These are phyloP conservation scores for Hanseniaspora meyeri DNA, from an alignment of 805 yeast genomes.

Conservation along the genomic window DNA sequence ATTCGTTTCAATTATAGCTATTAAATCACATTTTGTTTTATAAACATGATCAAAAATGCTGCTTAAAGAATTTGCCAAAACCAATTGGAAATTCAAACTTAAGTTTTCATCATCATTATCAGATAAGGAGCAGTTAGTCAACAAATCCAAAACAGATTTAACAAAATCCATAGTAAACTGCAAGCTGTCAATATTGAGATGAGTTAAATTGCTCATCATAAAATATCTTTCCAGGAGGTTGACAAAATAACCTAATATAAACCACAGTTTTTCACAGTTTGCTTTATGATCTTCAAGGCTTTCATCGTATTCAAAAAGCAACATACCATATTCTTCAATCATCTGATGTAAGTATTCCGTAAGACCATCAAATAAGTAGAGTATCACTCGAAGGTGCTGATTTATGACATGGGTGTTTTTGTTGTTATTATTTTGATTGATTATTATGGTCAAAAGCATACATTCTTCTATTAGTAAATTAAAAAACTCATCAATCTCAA, in stretches of 20 bases:
- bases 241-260: background rate
- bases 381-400: constrained; percentile 2
- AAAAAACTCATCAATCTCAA: background rate
- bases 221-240: background rate
- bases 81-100: background rate
- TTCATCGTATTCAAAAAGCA: background rate
- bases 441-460: background rate
- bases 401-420: background rate
- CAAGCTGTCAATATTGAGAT: background rate
- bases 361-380: constrained; percentile 5
- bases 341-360: constrained; percentile 4
- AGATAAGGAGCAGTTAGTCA: background rate
- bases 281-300: background rate
- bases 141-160: background rate
- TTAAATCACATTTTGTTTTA: background rate
- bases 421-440: background rate
- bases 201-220: background rate
- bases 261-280: background rate
- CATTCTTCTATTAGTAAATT: background rate
- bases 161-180: background rate
- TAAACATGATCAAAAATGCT: background rate
- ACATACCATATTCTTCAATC: background rate
- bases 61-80: background rate
- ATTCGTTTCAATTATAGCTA: background rate
- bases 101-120: background rate